Conservation (phyloP, 1,284 basidiomycete species). For the Cystobasidium slooffiae region DNA sequence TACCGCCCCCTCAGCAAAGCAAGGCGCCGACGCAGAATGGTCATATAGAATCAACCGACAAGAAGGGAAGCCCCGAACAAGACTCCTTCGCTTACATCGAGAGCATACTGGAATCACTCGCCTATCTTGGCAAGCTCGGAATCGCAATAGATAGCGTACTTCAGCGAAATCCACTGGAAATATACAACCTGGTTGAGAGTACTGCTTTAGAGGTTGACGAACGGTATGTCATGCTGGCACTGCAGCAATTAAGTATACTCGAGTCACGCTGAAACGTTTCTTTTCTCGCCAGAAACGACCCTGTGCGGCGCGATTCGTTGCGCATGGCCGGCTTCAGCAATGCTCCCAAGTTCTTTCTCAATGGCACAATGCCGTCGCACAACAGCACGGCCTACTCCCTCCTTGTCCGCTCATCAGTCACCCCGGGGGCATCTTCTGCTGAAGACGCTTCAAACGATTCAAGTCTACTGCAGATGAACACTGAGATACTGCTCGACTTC, state of each 20-base stretch:
- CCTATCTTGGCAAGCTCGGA: slow-evolving; percentile 86
- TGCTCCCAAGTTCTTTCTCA: slow-evolving; percentile 31
- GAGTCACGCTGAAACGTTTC: neutral
- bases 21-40: slow-evolving; percentile 1
- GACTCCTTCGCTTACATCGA: slow-evolving; percentile 96
- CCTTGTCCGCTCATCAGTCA: slow-evolving; percentile 27
- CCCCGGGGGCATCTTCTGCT: neutral
- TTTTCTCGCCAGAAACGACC: slow-evolving; percentile 46
- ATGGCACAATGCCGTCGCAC: slow-evolving; percentile 3
- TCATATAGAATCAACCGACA: neutral
- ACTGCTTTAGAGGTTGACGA: slow-evolving; percentile 92
- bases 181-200: slow-evolving; percentile 81
- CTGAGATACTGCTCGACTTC: slow-evolving; percentile 85
- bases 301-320: slow-evolving; percentile 12
- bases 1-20: neutral
- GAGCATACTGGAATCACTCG: slow-evolving; percentile 86
- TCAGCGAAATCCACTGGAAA: slow-evolving; percentile 82
- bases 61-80: slow-evolving; percentile 73
- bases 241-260: neutral
- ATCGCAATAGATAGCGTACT: slow-evolving; percentile 80
- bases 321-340: slow-evolving; percentile 15
- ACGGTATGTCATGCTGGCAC: slow-evolving; percentile 57
- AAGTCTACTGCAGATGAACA: slow-evolving; percentile 63
- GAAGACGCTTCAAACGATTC: slow-evolving; percentile 19
- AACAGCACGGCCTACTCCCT: slow-evolving; percentile 43